Evolutionary conservation across 176 grass and related monocot species (phyloP).

Genomic region (Raddia distichophylla): DNA sequence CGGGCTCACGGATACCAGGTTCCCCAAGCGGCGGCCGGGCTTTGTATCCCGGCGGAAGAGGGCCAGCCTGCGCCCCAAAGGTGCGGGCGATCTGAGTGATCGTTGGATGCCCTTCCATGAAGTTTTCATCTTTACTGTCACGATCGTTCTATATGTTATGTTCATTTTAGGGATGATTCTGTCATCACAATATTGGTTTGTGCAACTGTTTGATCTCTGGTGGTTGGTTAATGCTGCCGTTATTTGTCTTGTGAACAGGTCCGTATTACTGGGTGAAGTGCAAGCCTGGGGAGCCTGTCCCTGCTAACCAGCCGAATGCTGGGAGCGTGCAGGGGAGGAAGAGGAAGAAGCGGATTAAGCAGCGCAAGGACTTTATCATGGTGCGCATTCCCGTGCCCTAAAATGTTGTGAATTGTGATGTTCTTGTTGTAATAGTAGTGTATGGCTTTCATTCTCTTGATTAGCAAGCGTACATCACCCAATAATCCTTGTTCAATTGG

Average conservation of each 20-base stretch:
- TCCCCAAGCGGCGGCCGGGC: conserved; percentile 72
- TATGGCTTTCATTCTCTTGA: background rate
- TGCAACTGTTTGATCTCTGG: background rate
- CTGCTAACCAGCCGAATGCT: conserved; percentile 48
- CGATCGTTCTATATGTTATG: background rate
- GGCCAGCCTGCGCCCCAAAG: conserved; percentile 74
- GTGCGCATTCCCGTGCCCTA: conserved; percentile 8
- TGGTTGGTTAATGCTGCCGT: background rate
- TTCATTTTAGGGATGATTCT: background rate
- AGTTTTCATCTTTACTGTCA: background rate
- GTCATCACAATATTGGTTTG: background rate
- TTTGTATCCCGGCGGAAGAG: conserved; percentile 73
- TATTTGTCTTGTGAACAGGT: conserved; percentile 18
- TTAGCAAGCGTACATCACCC: background rate
- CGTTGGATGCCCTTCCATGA: background rate
- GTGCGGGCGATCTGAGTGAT: conserved; percentile 22
- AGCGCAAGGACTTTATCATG: conserved; percentile 61
- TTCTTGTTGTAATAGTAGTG: background rate
- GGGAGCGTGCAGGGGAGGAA: conserved; percentile 60
- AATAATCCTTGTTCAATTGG: background rate
- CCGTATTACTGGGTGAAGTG: conserved; percentile 58
- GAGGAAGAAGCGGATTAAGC: conserved; percentile 63
- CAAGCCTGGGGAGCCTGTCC: conserved; percentile 50
- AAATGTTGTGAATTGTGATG: background rate
- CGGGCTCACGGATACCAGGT: conserved; percentile 64